Conservation (phyloP, 805 yeast species). For the Nakazawaea anatomiae region DNA sequence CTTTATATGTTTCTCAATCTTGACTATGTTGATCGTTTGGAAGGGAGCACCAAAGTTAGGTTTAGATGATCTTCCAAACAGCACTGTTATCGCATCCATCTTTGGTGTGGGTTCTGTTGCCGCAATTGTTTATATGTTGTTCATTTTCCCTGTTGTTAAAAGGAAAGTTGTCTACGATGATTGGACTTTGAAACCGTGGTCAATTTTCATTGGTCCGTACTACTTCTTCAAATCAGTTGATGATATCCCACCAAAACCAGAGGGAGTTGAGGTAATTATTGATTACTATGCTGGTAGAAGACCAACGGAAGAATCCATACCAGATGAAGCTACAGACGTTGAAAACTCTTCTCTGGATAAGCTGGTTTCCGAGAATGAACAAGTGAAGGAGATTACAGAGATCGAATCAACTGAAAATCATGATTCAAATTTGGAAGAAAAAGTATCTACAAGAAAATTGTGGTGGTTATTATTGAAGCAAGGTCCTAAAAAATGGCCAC, state of each 20-base stretch:
- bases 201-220: conserved; percentile 50
- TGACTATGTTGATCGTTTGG: conserved; percentile 76
- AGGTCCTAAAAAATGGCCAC: conserved; percentile 52
- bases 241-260: conserved; percentile 62
- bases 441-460: conserved; percentile 26
- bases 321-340: conserved; percentile 10
- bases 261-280: conserved; percentile 45
- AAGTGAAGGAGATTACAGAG: neutral
- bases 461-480: conserved; percentile 36
- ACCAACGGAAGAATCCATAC: conserved; percentile 15
- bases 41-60: conserved; percentile 71
- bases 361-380: neutral
- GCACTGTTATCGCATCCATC: conserved; percentile 52
- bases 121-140: conserved; percentile 39
- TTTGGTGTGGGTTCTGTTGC: conserved; percentile 64
- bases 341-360: conserved; percentile 12
- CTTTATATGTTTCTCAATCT: conserved; percentile 50
- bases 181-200: conserved; percentile 59
- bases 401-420: conserved; percentile 10
- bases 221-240: conserved; percentile 49
- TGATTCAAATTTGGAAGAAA: conserved; percentile 18
- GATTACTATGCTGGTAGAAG: conserved; percentile 67
- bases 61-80: conserved; percentile 44
- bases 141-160: conserved; percentile 55
- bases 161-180: conserved; percentile 58